Evolutionary conservation across 1,284 basidiomycete species (phyloP), one percentile per base, ranked within the genome.

Genomic region (Inonotus hispidus): DNA sequence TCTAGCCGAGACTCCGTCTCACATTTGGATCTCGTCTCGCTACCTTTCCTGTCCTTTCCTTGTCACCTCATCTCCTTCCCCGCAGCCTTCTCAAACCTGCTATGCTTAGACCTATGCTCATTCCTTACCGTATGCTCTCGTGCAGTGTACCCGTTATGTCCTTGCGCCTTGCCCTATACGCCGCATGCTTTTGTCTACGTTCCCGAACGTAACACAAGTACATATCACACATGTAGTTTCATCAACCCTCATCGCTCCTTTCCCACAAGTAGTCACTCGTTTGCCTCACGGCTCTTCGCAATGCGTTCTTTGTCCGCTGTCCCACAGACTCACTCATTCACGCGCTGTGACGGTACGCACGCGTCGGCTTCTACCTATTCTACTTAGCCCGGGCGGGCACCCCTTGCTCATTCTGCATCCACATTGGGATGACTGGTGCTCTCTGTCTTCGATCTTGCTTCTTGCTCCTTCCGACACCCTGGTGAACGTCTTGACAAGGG

Each of bases 171-270:
- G 10, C 37, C n/a, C 27, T 16, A 3, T 6, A 55, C 41, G 53
- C 53, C 53, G 53, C 53, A 41, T 41, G 53, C 41, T 35, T n/a
- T 39, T 55, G 56, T 58, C 46, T 58, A 58, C 47, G 56, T 46
- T 43, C 46, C 27, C 56, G 14, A 49, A 39, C 32, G 39, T 46
- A 21, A 6, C 37, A 49, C 46, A 58, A 49, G 45, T 47, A 55
- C 53, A 55, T 55, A 41, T 27, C 53, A 2, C 6, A 41, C 21
- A 27, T 41, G 38, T 25, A 19, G 37, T 58, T 39, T 46, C 32
- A 32, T 16, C 37, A n/a, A 29, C 29, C 56, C 16, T 21, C 25
- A 19, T 32, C 49, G 1, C 46, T 35, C 56, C 32, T 58, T 58
- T 23, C n/a, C 23, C 29, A 43, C 10, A 50, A 58, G 11, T 25